phyloP scores from a whole-genome alignment of 2,329 filamentous ascomycete genomes.

The Simplicillium aogashimaense region DNA sequence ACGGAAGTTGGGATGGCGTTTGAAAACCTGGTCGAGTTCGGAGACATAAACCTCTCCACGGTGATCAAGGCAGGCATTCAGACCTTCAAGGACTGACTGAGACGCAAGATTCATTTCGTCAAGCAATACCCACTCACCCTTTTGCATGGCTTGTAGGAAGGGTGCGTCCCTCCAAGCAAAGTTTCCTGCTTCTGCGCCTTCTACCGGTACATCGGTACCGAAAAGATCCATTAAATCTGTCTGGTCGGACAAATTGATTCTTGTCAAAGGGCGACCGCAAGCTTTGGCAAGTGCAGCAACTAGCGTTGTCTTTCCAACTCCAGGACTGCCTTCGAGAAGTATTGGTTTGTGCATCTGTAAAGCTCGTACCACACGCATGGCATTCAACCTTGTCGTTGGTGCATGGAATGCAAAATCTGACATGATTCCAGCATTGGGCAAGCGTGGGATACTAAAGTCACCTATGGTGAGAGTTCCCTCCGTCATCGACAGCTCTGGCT shows the following conservation, averaged over 20 bases:
- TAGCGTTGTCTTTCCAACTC: conserved; percentile 93
- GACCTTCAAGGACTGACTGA: conserved; percentile 88
- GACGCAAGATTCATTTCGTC: conserved; percentile 99
- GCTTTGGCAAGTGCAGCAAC: conserved; percentile 74
- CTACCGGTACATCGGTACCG: conserved; percentile 89
- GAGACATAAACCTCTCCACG: conserved; percentile 92
- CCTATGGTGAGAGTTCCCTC: conserved; percentile 54
- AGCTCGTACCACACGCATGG: conserved; percentile 82
- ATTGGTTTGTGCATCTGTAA: conserved; percentile 86
- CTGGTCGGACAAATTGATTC: conserved; percentile 96
- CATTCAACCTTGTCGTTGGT: conserved; percentile 81
- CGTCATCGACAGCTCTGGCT: conserved; percentile 47
- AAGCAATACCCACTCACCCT: conserved; percentile 88
- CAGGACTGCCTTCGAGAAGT: conserved; percentile 90
- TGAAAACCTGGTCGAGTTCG: conserved; percentile 89
- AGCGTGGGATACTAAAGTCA: conserved; percentile 56
- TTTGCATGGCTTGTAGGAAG: conserved; percentile 93
- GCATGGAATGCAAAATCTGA: conserved; percentile 60
- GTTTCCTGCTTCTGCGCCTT: conserved; percentile 80
- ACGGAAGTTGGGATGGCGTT: conserved; percentile 79
- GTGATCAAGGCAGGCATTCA: conserved; percentile 95
- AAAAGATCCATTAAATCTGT: conserved; percentile 97
- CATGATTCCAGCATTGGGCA: conserved; percentile 26
- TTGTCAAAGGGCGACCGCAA: conserved; percentile 72
- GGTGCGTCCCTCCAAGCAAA: conserved; percentile 96